Conservation (phyloP, 2,329 filamentous ascomycete species). For the Neurospora crassa region DNA sequence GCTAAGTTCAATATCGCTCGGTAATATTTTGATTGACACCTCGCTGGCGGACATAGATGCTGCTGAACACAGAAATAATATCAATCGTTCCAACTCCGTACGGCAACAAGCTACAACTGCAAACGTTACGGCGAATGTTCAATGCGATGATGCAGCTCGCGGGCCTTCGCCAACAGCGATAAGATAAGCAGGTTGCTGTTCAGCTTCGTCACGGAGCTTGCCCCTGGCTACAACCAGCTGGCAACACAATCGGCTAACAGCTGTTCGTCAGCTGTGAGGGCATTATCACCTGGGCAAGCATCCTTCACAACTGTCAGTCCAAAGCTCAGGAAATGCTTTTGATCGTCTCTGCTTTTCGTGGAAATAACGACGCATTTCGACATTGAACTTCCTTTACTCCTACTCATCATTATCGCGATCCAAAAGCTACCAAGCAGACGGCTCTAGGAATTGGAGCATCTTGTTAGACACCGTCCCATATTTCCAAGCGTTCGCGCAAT, state of each 20-base stretch:
- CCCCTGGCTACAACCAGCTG: background rate
- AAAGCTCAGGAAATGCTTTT: background rate
- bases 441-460: background rate
- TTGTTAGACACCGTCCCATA: no score
- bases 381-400: background rate
- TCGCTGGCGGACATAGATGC: background rate
- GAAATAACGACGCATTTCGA: background rate
- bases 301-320: background rate
- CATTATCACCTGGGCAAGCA: background rate
- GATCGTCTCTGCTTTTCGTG: no score
- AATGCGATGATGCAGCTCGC: background rate
- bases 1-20: background rate
- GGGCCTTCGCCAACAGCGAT: background rate
- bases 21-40: background rate
- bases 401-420: background rate
- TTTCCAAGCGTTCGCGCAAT: background rate
- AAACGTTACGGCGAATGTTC: background rate
- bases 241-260: background rate
- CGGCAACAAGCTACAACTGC: background rate
- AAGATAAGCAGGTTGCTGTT: background rate
- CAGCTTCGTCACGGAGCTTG: background rate
- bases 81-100: background rate
- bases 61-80: background rate
- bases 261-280: background rate
- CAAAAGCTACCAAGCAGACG: background rate